Evolutionary conservation across 768 basidiomycete species (phyloP), one percentile per base, ranked within the genome.

Genomic region (Boletus huronensis): DNA sequence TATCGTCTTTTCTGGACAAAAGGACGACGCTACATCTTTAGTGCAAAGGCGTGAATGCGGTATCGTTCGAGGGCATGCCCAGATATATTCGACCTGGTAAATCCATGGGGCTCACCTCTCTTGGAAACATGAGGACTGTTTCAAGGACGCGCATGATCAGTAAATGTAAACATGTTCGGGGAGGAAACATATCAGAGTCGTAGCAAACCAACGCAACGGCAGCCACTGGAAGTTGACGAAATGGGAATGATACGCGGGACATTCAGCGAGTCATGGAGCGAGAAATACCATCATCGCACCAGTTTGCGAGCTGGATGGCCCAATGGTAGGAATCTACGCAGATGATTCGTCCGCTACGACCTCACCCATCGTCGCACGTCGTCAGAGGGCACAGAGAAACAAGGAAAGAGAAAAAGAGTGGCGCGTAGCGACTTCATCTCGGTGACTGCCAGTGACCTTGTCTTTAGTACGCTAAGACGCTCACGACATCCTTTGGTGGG

Each of bases 41-140:
- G 41, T 23, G n/a, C 26, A 38, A 14, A 40, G 1, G 21, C 5
- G 6, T 26, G 31, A 26, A 26, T 9, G 13, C 13, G 13, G 17
- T 23, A 21, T n/a, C 6, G 11, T 9, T n/a, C 26, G 14, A 52
- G 26, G 23, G 39, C 63, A 11, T 52, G 62, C 63, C 63, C 63
- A 64, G 14, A 64, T 41, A 35, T 59, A 40, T 56, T 65, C 47
- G 25, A 57, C 57, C 60, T 64, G 13, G 25, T 43, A 4, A 23
- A 1, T 13, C 10, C 3, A 7, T 10, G 16, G 13, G 9, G 41
- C 59, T 46, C 36, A 58, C 63, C 63, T 62, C 63, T 51, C 60
- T 55, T 21, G 57, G 50, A 38, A 64, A 64, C 57, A 64, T 51
- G 52, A 64, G 52, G 14, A 51, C 60, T 64, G 11, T 23, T 17